A percentile compares a stretch with the other conserved stretches of the same genome.
phyloP scores from a whole-genome alignment of 176 grass and related monocot species.

The Dactylis glomerata region DNA sequence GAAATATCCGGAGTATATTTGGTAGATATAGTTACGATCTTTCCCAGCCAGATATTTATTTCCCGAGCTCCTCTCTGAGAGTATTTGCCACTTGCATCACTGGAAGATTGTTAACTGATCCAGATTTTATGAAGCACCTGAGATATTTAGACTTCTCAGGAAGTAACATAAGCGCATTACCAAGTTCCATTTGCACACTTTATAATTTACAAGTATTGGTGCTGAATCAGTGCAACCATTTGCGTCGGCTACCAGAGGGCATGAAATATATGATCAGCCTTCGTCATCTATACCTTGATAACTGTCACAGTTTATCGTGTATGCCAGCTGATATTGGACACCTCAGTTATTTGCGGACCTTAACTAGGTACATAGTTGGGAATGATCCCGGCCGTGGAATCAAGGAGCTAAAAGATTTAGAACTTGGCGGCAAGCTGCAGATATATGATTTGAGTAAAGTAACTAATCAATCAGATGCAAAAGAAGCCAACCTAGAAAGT shows the following conservation, averaged over 20 bases:
- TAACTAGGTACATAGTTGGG: background rate
- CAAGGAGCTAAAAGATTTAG: background rate
- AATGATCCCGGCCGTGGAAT: background rate
- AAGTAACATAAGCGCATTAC: background rate
- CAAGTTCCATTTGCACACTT: background rate
- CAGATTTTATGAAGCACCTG: background rate
- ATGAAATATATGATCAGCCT: constrained; percentile 6
- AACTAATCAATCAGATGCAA: background rate
- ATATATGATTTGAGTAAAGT: background rate
- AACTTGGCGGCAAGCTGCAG: background rate
- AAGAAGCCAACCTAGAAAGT: background rate
- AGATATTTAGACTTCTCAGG: background rate
- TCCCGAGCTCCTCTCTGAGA: background rate
- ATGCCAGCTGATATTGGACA: background rate
- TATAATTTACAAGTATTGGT: background rate
- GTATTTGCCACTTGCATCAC: background rate
- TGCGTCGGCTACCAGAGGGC: background rate
- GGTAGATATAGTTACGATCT: fast-evolving
- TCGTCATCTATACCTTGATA: background rate
- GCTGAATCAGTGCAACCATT: fast-evolving
- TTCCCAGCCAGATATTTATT: background rate
- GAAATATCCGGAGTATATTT: background rate
- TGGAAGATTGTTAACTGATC: background rate
- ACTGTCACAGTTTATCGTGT: background rate
- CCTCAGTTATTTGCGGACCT: background rate